Percentiles rank a stretch among this genome's conserved stretches.
phyloP scores from a whole-genome alignment of 1,284 basidiomycete species.

The Earliella scabrosa region DNA sequence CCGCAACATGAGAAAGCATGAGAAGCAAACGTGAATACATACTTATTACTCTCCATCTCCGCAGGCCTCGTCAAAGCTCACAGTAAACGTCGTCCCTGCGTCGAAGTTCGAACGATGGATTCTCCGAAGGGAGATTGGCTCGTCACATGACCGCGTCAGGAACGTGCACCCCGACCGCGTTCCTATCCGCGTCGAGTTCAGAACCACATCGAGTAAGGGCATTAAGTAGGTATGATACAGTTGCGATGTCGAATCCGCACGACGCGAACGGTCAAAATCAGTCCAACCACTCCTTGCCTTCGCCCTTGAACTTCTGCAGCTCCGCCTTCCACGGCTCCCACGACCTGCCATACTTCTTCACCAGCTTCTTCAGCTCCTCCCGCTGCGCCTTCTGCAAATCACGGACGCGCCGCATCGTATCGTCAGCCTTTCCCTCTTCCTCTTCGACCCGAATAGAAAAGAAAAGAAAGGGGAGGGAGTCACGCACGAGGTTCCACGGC shows the following conservation, averaged over 20 bases:
- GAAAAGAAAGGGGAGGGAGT: too few species aligned
- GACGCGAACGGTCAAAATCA: too few species aligned
- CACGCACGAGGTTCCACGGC: constrained; percentile 86
- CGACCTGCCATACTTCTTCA: constrained; percentile 83
- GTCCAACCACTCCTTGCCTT: constrained; percentile 67
- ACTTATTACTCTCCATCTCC: too few species aligned
- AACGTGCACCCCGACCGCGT: not conserved
- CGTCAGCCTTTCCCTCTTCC: not conserved
- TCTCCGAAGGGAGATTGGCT: too few species aligned
- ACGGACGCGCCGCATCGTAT: not conserved
- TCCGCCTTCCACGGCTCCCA: constrained; percentile 89
- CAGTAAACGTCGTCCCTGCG: too few species aligned
- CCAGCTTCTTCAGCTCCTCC: constrained; percentile 72
- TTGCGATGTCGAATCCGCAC: too few species aligned
- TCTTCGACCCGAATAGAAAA: constrained; percentile 2
- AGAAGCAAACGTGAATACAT: too few species aligned
- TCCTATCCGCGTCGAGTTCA: not conserved
- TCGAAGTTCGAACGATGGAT: too few species aligned
- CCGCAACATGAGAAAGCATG: too few species aligned
- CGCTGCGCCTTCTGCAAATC: constrained; percentile 76
- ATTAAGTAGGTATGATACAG: not conserved
- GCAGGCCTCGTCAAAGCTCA: too few species aligned
- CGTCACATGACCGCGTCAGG: not conserved
- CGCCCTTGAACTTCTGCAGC: constrained; percentile 80
- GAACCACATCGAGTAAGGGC: not conserved